These are phyloP conservation scores for Grosmannia huntii DNA, from an alignment of 2,329 filamentous ascomycete genomes.

Conservation along the genomic window DNA sequence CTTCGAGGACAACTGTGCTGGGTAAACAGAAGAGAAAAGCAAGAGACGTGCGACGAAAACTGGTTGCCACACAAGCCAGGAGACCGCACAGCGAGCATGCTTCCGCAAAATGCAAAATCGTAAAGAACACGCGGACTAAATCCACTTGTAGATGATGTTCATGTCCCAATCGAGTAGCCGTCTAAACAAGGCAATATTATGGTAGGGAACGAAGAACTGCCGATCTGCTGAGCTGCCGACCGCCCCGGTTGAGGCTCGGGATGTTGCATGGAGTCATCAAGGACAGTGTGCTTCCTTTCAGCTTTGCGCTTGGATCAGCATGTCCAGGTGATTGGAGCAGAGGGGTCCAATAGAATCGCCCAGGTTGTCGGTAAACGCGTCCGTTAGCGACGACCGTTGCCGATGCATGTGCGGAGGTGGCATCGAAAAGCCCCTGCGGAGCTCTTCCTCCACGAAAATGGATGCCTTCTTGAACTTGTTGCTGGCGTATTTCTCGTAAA, in stretches of 20 bases:
- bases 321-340: background rate
- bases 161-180: background rate
- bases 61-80: background rate
- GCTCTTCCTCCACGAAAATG: slow-evolving; percentile 62
- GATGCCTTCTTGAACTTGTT: slow-evolving; percentile 79
- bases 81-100: background rate
- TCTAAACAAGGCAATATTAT: background rate
- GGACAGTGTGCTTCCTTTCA: background rate
- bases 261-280: background rate
- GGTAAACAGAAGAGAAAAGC: background rate
- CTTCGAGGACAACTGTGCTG: background rate
- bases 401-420: slow-evolving; percentile 14
- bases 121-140: background rate
- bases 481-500: slow-evolving; percentile 87
- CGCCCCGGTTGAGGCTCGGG: background rate
- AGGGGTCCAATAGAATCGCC: background rate
- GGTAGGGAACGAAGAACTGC: background rate
- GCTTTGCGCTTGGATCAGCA: background rate
- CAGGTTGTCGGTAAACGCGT: background rate
- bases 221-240: background rate
- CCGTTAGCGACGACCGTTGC: slow-evolving; percentile 1
- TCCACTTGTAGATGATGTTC: slow-evolving; percentile 1
- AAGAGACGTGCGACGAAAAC: background rate
- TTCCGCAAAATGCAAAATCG: background rate
- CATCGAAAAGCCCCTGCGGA: slow-evolving; percentile 47